Evolutionary conservation across 2,329 filamentous ascomycete genomes (phyloP).

Genomic region (Diaporthe citriasiana): DNA sequence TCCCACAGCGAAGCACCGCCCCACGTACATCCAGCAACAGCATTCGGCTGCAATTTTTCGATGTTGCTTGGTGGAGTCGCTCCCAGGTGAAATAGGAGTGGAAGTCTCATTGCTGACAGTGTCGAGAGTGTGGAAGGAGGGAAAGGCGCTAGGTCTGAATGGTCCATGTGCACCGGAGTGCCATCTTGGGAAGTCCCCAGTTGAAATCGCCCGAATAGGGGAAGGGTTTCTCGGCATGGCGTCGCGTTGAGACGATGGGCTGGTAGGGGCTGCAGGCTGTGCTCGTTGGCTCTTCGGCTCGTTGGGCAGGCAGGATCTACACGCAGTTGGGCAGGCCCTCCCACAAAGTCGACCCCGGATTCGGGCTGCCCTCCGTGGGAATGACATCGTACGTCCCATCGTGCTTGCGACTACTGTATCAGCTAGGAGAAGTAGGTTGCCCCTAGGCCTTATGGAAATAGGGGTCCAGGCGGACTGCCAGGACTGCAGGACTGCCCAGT

Average conservation of each 20-base stretch:
- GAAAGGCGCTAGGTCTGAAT: not conserved
- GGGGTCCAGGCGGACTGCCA: slow-evolving; percentile 2
- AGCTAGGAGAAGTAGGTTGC: slow-evolving; percentile 19
- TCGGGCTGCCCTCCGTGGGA: slow-evolving; percentile 23
- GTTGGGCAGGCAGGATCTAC: slow-evolving; percentile 21
- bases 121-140: not conserved
- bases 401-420: slow-evolving; percentile 30
- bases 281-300: slow-evolving; percentile 7
- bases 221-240: slow-evolving; percentile 12
- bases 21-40: not conserved
- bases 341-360: slow-evolving; percentile 20
- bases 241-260: slow-evolving; percentile 20
- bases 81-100: not conserved
- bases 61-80: not conserved
- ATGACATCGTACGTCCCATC: slow-evolving; percentile 27
- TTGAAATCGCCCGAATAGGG: slow-evolving; percentile 11
- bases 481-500: not conserved
- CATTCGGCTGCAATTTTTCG: slow-evolving; percentile 13
- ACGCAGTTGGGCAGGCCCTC: slow-evolving; percentile 6
- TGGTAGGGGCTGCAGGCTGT: slow-evolving; percentile 12
- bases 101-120: too few species aligned
- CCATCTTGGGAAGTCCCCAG: not conserved
- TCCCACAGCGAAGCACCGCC: slow-evolving; percentile 6
- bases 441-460: slow-evolving; percentile 24
- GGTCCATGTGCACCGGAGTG: not conserved